Conservation (phyloP, 2,329 filamentous ascomycete genomes). For the Diaporthe sp. region DNA sequence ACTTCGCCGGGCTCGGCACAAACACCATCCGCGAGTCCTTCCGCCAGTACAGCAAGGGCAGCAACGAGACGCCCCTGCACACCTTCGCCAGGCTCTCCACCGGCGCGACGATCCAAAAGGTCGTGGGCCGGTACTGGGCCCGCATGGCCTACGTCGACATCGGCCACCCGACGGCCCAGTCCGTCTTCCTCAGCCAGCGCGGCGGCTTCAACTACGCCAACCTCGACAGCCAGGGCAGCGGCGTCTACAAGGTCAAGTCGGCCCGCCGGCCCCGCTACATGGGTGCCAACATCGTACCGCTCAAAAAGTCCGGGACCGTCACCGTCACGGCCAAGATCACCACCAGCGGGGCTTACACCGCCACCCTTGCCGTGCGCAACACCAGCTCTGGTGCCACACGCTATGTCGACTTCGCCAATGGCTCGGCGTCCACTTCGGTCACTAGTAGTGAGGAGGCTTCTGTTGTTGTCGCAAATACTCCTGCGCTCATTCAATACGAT, state of each 20-base stretch:
- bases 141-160: constrained; percentile 64
- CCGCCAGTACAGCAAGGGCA: constrained; percentile 52
- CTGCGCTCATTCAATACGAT: constrained; percentile 10
- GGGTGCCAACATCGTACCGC: constrained; percentile 60
- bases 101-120: constrained; percentile 47
- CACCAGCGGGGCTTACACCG: constrained; percentile 37
- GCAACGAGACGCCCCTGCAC: constrained; percentile 62
- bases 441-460: constrained; percentile 6
- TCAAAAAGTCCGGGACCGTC: constrained; percentile 48
- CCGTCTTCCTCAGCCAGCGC: constrained; percentile 49
- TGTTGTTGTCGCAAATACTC: constrained; percentile 2
- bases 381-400: constrained; percentile 2
- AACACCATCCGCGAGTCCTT: constrained; percentile 55
- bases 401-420: background rate
- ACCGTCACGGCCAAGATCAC: constrained; percentile 46
- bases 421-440: constrained; percentile 5
- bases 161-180: constrained; percentile 53
- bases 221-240: constrained; percentile 49
- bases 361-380: background rate
- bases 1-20: constrained; percentile 51
- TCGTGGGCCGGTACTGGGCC: constrained; percentile 62
- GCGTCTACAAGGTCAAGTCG: constrained; percentile 54
- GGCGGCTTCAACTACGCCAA: constrained; percentile 53
- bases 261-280: constrained; percentile 57
- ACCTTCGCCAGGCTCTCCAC: constrained; percentile 51